Evolutionary conservation across 2,329 filamentous ascomycete genomes (phyloP), one percentile per base, ranked within the genome.

Genomic region (Scytalidium sp.): DNA sequence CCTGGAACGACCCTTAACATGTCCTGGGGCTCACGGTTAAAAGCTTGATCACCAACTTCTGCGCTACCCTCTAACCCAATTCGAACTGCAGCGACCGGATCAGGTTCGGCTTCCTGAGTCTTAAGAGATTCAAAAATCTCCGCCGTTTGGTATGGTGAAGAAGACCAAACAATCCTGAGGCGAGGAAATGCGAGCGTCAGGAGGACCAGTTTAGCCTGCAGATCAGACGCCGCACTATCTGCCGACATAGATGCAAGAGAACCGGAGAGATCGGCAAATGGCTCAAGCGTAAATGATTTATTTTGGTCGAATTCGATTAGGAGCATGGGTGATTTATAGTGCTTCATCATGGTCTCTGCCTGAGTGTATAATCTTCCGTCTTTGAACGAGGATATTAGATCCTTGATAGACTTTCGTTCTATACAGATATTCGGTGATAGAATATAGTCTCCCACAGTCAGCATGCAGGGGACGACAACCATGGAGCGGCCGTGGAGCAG

Each of bases 301-400:
- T 96, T 93, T 65, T 96, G 88, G 66, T 97, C 92, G 67, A 99
- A 99, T 69, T 99, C 94, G 63, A 99, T 97, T 41, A 99, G 81
- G 6, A 99, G 83, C 81, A 97, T 89, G 0, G 91, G 87, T 57
- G 72, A 84, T 63, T 87, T 87, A 80, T 99, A 99, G 71, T 97
- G 85, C 66, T 90, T 84, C 51, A 95, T 87, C 93, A 99, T 97
- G 43, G 88, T 85, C 70, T 97, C 93, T 39, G 88, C 87, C 73
- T 99, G 94, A 60, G 83, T 89, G 73, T 90, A 99, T 13, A 99
- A 79, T 2, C 94, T 86, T 11, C 94, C 94, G 66, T 96, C 92
- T 58, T 87, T 86, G 71, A 99, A 91, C 1, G 91, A 97, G 49
- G 85, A 85, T 68, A 97, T 93, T 42, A 99, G 74, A 72, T 99